Evolutionary conservation across 75 land plant species (phyloP).

Genomic region (Selaginella tamariscina): DNA sequence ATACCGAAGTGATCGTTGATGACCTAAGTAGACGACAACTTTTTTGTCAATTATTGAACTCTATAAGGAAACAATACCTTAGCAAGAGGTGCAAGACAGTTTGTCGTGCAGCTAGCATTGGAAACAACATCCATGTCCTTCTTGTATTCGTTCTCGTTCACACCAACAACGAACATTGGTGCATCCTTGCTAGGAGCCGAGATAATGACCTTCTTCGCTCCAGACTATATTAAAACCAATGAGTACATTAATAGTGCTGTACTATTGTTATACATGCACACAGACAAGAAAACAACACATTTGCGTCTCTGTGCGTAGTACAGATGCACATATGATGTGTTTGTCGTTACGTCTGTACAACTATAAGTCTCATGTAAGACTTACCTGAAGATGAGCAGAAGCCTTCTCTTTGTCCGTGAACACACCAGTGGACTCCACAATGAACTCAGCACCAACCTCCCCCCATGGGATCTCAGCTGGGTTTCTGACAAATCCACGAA

Average conservation of each 20-base stretch:
- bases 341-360: no score
- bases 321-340: no score
- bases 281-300: no score
- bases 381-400: conserved; percentile 6
- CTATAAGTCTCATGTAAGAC: no score
- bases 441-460: background rate
- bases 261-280: no score
- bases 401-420: conserved; percentile 13
- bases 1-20: conserved; percentile 39
- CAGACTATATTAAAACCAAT: background rate
- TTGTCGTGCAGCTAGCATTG: background rate
- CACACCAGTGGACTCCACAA: conserved; percentile 12
- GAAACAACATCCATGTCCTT: background rate
- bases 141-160: conserved; percentile 1
- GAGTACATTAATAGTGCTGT: no score
- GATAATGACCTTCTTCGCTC: background rate
- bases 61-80: no score
- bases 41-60: background rate
- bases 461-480: conserved; percentile 12
- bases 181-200: conserved; percentile 1
- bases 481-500: background rate
- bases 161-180: background rate
- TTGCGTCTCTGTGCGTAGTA: no score
- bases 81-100: background rate
- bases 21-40: conserved; percentile 26